Conservation (phyloP, 495 filamentous ascomycete species). For the Articulospora tetracladia region DNA sequence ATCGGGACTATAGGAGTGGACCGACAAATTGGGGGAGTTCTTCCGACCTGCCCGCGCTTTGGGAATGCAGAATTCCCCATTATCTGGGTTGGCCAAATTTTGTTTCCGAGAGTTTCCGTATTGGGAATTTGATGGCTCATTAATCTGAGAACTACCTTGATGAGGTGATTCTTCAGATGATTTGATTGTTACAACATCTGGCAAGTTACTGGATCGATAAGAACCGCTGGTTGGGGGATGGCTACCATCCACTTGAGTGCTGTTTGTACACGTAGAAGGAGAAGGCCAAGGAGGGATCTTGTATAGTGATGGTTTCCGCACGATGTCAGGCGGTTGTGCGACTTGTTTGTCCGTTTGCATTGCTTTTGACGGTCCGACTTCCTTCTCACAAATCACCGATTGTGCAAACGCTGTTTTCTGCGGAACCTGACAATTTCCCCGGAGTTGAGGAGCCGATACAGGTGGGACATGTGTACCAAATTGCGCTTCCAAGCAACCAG, state of each 20-base stretch:
- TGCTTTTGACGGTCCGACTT: not conserved
- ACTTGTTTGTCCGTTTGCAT: not conserved
- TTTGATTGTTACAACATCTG: no score
- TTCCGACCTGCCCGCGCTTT: slow-evolving; percentile 9
- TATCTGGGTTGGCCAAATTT: not conserved
- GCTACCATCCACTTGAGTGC: not conserved
- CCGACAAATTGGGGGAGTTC: slow-evolving; percentile 24
- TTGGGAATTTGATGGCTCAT: no score
- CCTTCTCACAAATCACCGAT: not conserved
- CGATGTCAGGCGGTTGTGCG: slow-evolving; percentile 7
- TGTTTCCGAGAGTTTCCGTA: no score
- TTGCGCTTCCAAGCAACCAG: no score
- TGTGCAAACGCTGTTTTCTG: not conserved
- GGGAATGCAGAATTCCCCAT: slow-evolving; percentile 5
- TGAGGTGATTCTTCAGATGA: no score
- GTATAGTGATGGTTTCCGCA: slow-evolving; percentile 23
- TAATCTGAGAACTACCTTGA: no score
- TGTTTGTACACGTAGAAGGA: not conserved
- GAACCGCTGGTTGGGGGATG: not conserved
- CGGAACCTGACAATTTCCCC: no score
- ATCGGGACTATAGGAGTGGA: not conserved
- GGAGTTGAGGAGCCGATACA: no score
- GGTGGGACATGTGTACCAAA: no score
- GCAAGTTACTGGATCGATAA: no score
- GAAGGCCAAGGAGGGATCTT: slow-evolving; percentile 19